Evolutionary conservation across 257 asterid genomes (phyloP).

Genomic region (Plantago ovata): DNA sequence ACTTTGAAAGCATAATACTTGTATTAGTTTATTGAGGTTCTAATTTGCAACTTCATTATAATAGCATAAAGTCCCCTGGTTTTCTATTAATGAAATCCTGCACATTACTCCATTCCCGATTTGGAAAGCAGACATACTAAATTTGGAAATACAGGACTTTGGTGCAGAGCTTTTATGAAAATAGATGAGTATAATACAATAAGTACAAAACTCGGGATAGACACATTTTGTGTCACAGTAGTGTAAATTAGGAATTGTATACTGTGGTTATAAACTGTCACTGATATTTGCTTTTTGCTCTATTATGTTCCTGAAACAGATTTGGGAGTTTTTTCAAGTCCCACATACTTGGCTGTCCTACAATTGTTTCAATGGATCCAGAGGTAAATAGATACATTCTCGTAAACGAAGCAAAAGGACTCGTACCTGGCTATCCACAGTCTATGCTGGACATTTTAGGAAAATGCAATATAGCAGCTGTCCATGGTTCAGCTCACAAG

Average conservation of each 20-base stretch:
- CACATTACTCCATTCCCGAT: no score
- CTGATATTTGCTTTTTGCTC: slow-evolving; percentile 6
- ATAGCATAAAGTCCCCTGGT: no score
- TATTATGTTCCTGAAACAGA: slow-evolving; percentile 29
- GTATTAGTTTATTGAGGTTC: no score
- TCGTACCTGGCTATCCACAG: slow-evolving; percentile 89
- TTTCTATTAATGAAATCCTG: no score
- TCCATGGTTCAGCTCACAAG: slow-evolving; percentile 76
- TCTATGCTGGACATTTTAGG: slow-evolving; percentile 79
- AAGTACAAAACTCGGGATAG: no score
- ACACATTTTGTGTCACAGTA: background rate
- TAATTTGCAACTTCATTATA: no score
- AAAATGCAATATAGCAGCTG: slow-evolving; percentile 71
- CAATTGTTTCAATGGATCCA: slow-evolving; percentile 89
- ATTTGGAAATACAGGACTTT: no score
- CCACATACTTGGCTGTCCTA: slow-evolving; percentile 78
- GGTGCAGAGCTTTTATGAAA: no score
- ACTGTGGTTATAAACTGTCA: background rate
- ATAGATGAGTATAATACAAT: no score
- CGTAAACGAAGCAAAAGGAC: slow-evolving; percentile 76
- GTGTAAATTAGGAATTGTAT: background rate
- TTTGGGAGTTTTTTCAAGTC: slow-evolving; percentile 82
- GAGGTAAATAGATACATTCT: slow-evolving; percentile 73
- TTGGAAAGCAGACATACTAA: no score
- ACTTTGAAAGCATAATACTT: no score